Evolutionary conservation across 805 yeast genomes (phyloP).

Genomic region (Wickerhamomyces queroliae): DNA sequence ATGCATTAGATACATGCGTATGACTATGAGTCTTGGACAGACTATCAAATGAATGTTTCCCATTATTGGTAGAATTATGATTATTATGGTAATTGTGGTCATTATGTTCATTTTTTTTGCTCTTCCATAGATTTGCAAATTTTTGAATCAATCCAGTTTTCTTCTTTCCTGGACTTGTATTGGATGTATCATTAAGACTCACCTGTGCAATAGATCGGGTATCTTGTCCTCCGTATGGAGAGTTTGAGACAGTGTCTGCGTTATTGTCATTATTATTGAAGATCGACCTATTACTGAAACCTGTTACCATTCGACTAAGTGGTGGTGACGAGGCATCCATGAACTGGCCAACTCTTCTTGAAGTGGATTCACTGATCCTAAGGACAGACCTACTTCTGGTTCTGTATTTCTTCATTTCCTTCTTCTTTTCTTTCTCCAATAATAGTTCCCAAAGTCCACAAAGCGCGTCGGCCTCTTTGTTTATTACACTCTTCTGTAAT

Average conservation of each 20-base stretch:
- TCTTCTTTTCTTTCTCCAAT: slow-evolving; percentile 39
- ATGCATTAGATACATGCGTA: background rate
- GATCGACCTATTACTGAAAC: slow-evolving; percentile 18
- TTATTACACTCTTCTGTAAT: slow-evolving; percentile 50
- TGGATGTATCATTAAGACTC: background rate
- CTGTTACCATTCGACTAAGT: slow-evolving; percentile 21
- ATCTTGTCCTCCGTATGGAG: slow-evolving; percentile 2
- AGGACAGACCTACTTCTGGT: slow-evolving; percentile 28
- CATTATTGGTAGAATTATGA: background rate
- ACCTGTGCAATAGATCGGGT: slow-evolving; percentile 1
- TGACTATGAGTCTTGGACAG: background rate
- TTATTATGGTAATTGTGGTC: background rate
- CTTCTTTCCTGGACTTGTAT: slow-evolving; percentile 21
- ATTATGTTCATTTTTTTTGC: slow-evolving; percentile 12
- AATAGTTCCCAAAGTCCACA: slow-evolving; percentile 72
- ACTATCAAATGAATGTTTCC: background rate
- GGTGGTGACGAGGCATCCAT: slow-evolving; percentile 22
- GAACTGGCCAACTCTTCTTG: slow-evolving; percentile 22
- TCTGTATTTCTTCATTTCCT: slow-evolving; percentile 25
- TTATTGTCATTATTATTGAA: background rate
- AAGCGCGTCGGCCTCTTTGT: slow-evolving; percentile 60
- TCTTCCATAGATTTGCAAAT: slow-evolving; percentile 28
- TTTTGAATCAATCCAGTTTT: slow-evolving; percentile 26
- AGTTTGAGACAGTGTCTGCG: background rate
- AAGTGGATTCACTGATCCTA: slow-evolving; percentile 22